A percentile compares a stretch with the other conserved stretches of the same genome.
These are phyloP conservation scores for Verticillium nonalfalfae DNA, from an alignment of 2,329 filamentous ascomycete species.

Conservation along the genomic window DNA sequence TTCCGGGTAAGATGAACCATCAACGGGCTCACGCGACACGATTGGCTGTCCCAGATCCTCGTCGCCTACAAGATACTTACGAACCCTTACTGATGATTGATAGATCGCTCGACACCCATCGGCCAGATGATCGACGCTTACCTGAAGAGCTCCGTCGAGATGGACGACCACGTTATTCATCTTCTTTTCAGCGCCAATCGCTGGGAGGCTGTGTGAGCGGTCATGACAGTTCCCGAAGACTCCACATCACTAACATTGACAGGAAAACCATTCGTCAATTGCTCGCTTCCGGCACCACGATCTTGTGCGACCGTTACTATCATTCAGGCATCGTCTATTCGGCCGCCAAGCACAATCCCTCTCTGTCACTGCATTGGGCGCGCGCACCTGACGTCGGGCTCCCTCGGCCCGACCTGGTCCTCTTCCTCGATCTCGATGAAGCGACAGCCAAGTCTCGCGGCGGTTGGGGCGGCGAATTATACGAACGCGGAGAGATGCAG, in stretches of 20 bases:
- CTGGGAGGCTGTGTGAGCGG: slow-evolving; percentile 64
- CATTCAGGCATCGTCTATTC: slow-evolving; percentile 93
- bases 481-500: slow-evolving; percentile 83
- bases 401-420: slow-evolving; percentile 76
- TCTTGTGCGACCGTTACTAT: slow-evolving; percentile 90
- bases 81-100: neutral
- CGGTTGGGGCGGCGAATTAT: slow-evolving; percentile 85
- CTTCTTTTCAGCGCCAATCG: slow-evolving; percentile 86
- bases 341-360: slow-evolving; percentile 73
- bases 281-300: slow-evolving; percentile 60
- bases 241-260: neutral
- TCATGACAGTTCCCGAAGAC: neutral
- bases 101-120: slow-evolving; percentile 77
- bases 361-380: slow-evolving; percentile 71
- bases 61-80: neutral
- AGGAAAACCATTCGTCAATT: slow-evolving; percentile 46
- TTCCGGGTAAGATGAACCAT: slow-evolving; percentile 40
- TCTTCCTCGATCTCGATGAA: slow-evolving; percentile 80
- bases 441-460: slow-evolving; percentile 67
- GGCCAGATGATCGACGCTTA: slow-evolving; percentile 84
- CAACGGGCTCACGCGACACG: neutral
- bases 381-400: slow-evolving; percentile 79
- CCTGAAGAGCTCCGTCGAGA: slow-evolving; percentile 62
- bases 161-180: slow-evolving; percentile 87
- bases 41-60: neutral